A percentile compares a stretch with the other conserved stretches of the same genome.
phyloP scores from a whole-genome alignment of 2,329 filamentous ascomycete species.

The Myotisia sp. region DNA sequence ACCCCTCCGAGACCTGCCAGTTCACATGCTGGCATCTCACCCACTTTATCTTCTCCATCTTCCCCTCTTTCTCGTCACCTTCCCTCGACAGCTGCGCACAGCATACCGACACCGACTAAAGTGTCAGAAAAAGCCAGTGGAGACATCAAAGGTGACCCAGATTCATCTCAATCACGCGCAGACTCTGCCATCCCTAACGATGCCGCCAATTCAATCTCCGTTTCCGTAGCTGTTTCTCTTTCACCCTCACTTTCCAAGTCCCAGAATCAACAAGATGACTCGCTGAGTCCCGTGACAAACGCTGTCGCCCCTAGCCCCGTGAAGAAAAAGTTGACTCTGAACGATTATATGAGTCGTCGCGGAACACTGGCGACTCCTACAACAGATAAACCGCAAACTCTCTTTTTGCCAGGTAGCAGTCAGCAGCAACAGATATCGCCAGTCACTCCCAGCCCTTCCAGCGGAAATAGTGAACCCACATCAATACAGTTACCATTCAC shows the following conservation, averaged over 20 bases:
- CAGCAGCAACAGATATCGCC: constrained; percentile 12
- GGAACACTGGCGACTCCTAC: constrained; percentile 28
- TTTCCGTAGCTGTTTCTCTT: not conserved
- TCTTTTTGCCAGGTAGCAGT: constrained; percentile 15
- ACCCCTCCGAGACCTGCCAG: constrained; percentile 12
- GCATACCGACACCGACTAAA: constrained; percentile 19
- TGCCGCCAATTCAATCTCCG: not conserved
- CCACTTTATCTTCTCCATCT: not conserved
- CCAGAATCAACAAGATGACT: no score
- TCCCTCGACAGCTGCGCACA: constrained; percentile 28
- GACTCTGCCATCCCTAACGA: not conserved
- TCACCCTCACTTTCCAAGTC: no score
- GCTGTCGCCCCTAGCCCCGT: constrained; percentile 32
- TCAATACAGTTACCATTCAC: constrained; percentile 3
- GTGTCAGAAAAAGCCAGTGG: constrained; percentile 46
- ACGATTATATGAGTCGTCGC: constrained; percentile 35
- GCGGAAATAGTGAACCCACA: constrained; percentile 7
- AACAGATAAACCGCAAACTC: constrained; percentile 26
- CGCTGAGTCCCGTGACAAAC: constrained; percentile 16
- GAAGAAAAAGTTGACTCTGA: constrained; percentile 38
- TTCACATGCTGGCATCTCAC: not conserved
- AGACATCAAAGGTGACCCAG: not conserved
- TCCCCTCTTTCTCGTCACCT: constrained; percentile 6
- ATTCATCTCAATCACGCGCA: not conserved
- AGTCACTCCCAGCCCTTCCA: constrained; percentile 9